phyloP scores from a whole-genome alignment of 495 filamentous ascomycete genomes.

The Collariella sp. region DNA sequence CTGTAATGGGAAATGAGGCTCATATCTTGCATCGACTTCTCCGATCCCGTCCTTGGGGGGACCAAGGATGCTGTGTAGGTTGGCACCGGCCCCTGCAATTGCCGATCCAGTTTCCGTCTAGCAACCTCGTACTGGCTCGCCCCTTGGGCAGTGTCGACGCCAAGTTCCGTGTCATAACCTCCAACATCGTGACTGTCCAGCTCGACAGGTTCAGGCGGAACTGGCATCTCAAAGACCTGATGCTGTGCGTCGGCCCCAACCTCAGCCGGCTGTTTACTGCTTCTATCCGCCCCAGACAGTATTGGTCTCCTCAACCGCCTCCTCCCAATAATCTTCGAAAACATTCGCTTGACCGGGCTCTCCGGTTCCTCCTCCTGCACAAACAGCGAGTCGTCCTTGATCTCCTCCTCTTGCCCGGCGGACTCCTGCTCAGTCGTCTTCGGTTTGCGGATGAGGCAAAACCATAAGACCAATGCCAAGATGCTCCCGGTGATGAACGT shows the following conservation, averaged over 20 bases:
- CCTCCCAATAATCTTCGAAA: constrained; percentile 25
- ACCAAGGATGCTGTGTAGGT: constrained; percentile 22
- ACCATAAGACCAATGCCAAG: constrained; percentile 28
- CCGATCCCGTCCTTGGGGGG: constrained; percentile 7
- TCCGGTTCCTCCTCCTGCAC: constrained; percentile 17
- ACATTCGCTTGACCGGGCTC: constrained; percentile 29
- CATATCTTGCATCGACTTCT: constrained; percentile 33
- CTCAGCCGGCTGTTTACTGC: constrained; percentile 28
- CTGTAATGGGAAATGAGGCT: constrained; percentile 33
- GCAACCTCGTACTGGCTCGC: constrained; percentile 39
- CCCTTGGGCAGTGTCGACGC: constrained; percentile 20
- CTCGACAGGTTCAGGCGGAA: constrained; percentile 39
- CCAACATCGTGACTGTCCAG: constrained; percentile 36
- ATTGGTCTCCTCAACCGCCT: constrained; percentile 21
- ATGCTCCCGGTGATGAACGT: constrained; percentile 38
- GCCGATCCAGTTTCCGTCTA: constrained; percentile 36
- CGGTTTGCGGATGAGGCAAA: constrained; percentile 26
- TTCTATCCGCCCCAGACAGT: constrained; percentile 14
- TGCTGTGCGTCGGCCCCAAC: constrained; percentile 40
- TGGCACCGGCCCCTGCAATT: constrained; percentile 34
- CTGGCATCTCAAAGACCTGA: constrained; percentile 44
- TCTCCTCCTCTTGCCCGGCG: constrained; percentile 16
- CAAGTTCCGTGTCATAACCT: constrained; percentile 31
- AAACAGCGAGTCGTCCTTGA: constrained; percentile 18
- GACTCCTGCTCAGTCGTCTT: constrained; percentile 15